Evolutionary conservation across 202 grass and related monocot genomes (phyloP), one percentile per base, ranked within the genome.

Genomic region (Musa balbisiana): DNA sequence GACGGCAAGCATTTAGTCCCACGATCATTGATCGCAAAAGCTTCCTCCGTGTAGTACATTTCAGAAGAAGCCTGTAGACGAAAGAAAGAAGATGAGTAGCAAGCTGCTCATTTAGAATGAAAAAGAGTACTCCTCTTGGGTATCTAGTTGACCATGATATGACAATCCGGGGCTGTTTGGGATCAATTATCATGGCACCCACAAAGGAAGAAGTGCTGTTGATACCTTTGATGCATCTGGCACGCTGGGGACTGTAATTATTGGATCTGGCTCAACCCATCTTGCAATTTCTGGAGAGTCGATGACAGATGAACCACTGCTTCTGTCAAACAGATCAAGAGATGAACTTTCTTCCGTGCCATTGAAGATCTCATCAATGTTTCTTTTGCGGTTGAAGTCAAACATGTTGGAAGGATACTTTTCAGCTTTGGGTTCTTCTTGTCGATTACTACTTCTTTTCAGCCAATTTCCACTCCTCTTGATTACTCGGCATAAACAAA

Each of bases 401-500:
- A 81, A 65, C 71, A 78, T 11, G n/a, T 70, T 53, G 54, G 70
- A 49, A 49, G 19, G 2, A n/a, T n/a, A 2, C 29, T 79, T 85
- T 83, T 23, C 87, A 70, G 29, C 53, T 17, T 19, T 20, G 76
- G 78, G 54, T 64, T 82, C 83, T 56, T 81, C 76, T 52, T 62
- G 58, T 19, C 26, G 62, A 54, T 74, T 51, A 23, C 60, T 25
- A 17, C 60, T 24, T 49, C 16, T 16, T 58, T 43, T 83, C 55
- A 82, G 84, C 49, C 87, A 84, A 24, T 73, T 82, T 72, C 85
- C 89, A 76, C 84, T 73, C 21, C 94, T 82, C 77, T 98, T 98
- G 79, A 91, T 86, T 73, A 98, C 88, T 49, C 82, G 90, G 83
- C 94, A 98, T 76, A 98, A 26, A 52, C 90, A 84, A 83, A 87